A percentile compares a stretch with the other conserved stretches of the same genome.
These are phyloP conservation scores for Daldinia bambusicola DNA, from an alignment of 495 filamentous ascomycete genomes.

Conservation along the genomic window DNA sequence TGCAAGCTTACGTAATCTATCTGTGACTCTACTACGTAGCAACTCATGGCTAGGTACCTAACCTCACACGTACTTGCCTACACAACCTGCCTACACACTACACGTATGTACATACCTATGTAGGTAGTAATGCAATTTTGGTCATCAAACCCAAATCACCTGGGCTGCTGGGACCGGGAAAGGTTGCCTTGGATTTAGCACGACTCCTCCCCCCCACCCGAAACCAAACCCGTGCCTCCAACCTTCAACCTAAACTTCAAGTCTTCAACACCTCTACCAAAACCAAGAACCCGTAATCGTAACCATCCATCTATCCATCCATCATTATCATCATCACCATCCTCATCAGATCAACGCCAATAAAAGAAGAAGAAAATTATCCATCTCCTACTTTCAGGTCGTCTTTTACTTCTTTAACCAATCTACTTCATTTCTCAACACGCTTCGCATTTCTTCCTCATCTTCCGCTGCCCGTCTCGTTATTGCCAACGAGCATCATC, in stretches of 20 bases:
- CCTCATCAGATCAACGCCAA: background rate
- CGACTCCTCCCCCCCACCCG: conserved; percentile 21
- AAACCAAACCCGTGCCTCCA: conserved; percentile 28
- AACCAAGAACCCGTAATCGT: background rate
- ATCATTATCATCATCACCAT: conserved; percentile 10
- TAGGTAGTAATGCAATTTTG: conserved; percentile 14
- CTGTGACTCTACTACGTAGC: too few relatives aligned
- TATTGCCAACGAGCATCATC: conserved; percentile 34
- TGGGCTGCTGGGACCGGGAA: conserved; percentile 10
- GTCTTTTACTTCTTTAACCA: conserved; percentile 12
- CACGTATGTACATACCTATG: conserved; percentile 10
- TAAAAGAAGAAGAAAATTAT: background rate
- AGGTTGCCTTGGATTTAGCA: conserved; percentile 19
- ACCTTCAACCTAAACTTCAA: conserved; percentile 22
- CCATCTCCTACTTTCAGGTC: conserved; percentile 13
- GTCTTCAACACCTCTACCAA: conserved; percentile 17
- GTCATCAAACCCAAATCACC: conserved; percentile 41
- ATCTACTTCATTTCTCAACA: background rate
- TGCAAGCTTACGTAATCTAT: too few relatives aligned
- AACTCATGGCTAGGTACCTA: too few relatives aligned
- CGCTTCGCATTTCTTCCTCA: background rate
- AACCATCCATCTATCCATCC: conserved; percentile 29
- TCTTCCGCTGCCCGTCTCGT: background rate
- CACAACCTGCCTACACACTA: too few relatives aligned
- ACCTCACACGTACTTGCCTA: too few relatives aligned